Evolutionary conservation across 495 filamentous ascomycete species (phyloP).

Genomic region (Symbiotaphrina buchneri): DNA sequence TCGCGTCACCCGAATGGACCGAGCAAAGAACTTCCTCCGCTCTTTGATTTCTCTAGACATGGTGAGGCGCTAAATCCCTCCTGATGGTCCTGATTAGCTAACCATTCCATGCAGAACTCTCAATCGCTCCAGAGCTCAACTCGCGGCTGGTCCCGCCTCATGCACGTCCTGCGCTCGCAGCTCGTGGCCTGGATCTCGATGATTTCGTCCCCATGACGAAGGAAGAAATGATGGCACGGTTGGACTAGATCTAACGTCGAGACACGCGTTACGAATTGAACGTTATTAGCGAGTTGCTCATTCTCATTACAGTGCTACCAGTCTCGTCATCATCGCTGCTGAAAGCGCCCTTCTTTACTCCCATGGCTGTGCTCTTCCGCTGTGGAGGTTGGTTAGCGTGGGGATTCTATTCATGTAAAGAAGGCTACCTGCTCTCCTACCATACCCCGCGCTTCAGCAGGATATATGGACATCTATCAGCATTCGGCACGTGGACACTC

Average conservation of each 20-base stretch:
- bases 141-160: slow-evolving; percentile 68
- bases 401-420: no score
- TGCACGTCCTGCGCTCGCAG: slow-evolving; percentile 45
- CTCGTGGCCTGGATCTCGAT: slow-evolving; percentile 74
- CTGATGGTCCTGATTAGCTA: neutral
- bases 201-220: slow-evolving; percentile 78
- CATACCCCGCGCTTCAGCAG: no score
- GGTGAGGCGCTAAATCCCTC: slow-evolving; percentile 28
- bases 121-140: slow-evolving; percentile 76
- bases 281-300: slow-evolving; percentile 10
- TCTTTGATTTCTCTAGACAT: slow-evolving; percentile 88
- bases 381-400: no score
- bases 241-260: slow-evolving; percentile 60
- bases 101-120: slow-evolving; percentile 47
- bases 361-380: no score
- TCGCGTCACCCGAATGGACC: slow-evolving; percentile 67
- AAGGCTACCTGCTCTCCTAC: no score
- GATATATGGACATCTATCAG: no score
- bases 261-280: slow-evolving; percentile 20
- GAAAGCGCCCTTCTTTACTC: no score
- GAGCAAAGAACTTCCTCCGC: slow-evolving; percentile 55
- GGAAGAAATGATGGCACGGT: slow-evolving; percentile 90
- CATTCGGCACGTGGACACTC: no score
- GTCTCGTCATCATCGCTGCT: no score
- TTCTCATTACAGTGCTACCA: slow-evolving; percentile 9